phyloP scores from a whole-genome alignment of 2,329 filamentous ascomycete species.

The Clonostachys rhizophaga region DNA sequence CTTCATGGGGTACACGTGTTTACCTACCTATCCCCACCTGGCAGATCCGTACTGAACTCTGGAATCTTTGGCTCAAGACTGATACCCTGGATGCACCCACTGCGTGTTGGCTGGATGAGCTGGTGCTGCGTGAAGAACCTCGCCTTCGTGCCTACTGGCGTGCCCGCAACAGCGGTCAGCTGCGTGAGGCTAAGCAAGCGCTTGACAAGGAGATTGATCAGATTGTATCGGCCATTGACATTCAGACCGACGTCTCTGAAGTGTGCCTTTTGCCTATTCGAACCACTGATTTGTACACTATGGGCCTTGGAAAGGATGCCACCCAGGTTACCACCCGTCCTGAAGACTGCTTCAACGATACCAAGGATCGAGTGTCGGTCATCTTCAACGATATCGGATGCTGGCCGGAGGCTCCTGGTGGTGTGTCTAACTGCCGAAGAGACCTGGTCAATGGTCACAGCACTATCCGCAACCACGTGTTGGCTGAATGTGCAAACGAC shows the following conservation, averaged over 20 bases:
- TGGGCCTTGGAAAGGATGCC: conserved; percentile 34
- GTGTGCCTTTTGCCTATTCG: conserved; percentile 30
- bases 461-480: conserved; percentile 48
- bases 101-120: conserved; percentile 44
- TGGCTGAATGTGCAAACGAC: conserved; percentile 50
- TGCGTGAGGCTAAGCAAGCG: conserved; percentile 33
- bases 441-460: conserved; percentile 49
- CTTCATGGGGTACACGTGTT: conserved; percentile 16
- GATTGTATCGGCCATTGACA: conserved; percentile 27
- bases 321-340: conserved; percentile 30
- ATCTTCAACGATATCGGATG: conserved; percentile 47
- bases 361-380: conserved; percentile 40
- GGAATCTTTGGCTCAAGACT: conserved; percentile 42
- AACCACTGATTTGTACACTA: conserved; percentile 30
- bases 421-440: conserved; percentile 48
- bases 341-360: conserved; percentile 37
- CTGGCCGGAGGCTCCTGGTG: conserved; percentile 48
- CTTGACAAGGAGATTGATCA: conserved; percentile 28
- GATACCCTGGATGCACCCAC: conserved; percentile 40
- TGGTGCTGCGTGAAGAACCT: conserved; percentile 37
- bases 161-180: conserved; percentile 32
- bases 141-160: conserved; percentile 39
- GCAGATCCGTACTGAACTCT: conserved; percentile 39
- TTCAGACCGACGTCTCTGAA: conserved; percentile 29
- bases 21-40: conserved; percentile 35